Conservation (phyloP, 2,329 filamentous ascomycete species). For the Colletotrichum filicis region DNA sequence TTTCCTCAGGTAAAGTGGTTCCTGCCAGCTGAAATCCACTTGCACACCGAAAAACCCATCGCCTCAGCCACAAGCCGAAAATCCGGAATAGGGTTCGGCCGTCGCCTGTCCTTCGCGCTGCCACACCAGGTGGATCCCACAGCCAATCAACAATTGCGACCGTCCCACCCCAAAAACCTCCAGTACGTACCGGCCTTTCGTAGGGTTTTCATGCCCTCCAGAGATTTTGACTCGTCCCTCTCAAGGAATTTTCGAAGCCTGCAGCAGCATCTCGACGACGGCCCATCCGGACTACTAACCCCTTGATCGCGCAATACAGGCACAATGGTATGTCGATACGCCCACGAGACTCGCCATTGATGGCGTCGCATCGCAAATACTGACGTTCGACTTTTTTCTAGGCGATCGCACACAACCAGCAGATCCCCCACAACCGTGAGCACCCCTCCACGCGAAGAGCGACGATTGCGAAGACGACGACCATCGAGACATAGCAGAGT, state of each 20-base stretch:
- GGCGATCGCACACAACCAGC: constrained; percentile 99
- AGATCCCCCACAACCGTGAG: constrained; percentile 95
- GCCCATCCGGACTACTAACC: constrained; percentile 38
- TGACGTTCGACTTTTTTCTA: constrained; percentile 33
- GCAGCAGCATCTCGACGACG: constrained; percentile 35
- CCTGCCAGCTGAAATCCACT: too few species aligned
- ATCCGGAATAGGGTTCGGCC: constrained; percentile 23
- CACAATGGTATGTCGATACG: constrained; percentile 60
- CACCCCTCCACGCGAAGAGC: constrained; percentile 38
- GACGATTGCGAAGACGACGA: constrained; percentile 41
- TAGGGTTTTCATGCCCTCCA: constrained; percentile 58
- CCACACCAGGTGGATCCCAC: not conserved
- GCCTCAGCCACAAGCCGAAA: not conserved
- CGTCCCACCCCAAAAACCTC: constrained; percentile 6
- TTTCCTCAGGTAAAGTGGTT: too few species aligned
- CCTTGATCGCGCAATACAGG: constrained; percentile 60
- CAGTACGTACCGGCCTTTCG: constrained; percentile 36
- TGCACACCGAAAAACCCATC: not conserved
- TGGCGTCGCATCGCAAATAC: constrained; percentile 13
- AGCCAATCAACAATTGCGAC: constrained; percentile 6
- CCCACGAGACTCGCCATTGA: constrained; percentile 8
- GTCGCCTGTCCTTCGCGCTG: constrained; percentile 26
- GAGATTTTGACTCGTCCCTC: constrained; percentile 49
- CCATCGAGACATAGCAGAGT: constrained; percentile 23
- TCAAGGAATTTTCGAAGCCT: constrained; percentile 42